These are phyloP conservation scores for Chrysoporthe cubensis DNA, from an alignment of 2,329 filamentous ascomycete genomes.

Conservation along the genomic window DNA sequence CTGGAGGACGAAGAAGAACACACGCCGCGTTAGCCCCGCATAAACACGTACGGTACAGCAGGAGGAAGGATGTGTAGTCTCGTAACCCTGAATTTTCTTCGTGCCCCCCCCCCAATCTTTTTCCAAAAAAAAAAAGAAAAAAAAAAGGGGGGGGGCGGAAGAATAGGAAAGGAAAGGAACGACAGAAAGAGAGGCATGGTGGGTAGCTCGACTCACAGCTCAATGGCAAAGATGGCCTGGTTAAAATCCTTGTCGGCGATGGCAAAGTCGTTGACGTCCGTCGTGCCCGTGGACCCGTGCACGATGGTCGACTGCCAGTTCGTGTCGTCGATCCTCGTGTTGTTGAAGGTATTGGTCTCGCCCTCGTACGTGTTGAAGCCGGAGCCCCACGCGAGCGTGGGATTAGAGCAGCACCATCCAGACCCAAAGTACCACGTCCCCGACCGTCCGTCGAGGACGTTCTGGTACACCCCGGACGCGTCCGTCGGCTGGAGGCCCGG, in stretches of 20 bases:
- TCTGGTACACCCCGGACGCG: conserved; percentile 46
- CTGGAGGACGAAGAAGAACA: conserved; percentile 24
- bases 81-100: background rate
- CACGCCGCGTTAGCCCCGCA: background rate
- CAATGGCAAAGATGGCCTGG: conserved; percentile 46
- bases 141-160: too few species aligned
- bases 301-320: conserved; percentile 42
- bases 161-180: background rate
- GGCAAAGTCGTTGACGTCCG: conserved; percentile 40
- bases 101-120: too few species aligned
- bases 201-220: conserved; percentile 37
- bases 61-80: background rate
- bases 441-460: conserved; percentile 45
- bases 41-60: background rate
- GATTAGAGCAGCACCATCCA: conserved; percentile 47
- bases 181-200: background rate
- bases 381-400: conserved; percentile 42
- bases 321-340: conserved; percentile 34
- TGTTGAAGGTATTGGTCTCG: conserved; percentile 41
- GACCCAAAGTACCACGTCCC: conserved; percentile 47
- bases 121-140: too few species aligned
- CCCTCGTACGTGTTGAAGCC: conserved; percentile 42
- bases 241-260: conserved; percentile 40
- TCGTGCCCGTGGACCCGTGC: conserved; percentile 36
- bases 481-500: conserved; percentile 46